Evolutionary conservation across 345 rosid genomes (phyloP).

Genomic region (Lumnitzera littorea): DNA sequence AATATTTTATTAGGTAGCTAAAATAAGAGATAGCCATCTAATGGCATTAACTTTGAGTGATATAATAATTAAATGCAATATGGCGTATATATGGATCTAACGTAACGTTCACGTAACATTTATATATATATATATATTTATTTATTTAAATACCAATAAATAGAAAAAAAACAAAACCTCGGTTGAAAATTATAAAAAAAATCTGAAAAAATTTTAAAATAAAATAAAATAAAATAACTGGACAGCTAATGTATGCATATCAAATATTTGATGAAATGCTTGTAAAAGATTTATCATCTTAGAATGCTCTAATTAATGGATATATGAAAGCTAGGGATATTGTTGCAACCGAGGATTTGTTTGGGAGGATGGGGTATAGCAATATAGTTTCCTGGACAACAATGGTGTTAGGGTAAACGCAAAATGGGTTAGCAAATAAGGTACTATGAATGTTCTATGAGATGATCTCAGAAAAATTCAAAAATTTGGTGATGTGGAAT

Average conservation of each 20-base stretch:
- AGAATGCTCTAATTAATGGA: slow-evolving; percentile 39
- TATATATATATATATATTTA: too few relatives aligned
- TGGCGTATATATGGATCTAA: too few relatives aligned
- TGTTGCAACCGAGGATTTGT: slow-evolving; percentile 18
- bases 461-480: slow-evolving; percentile 20
- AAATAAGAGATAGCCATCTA: too few relatives aligned
- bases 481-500: slow-evolving; percentile 42
- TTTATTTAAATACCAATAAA: too few relatives aligned
- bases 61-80: too few relatives aligned
- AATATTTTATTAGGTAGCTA: too few relatives aligned
- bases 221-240: slow-evolving; percentile 1
- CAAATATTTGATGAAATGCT: slow-evolving; percentile 44
- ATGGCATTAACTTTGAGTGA: too few relatives aligned
- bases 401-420: slow-evolving; percentile 33
- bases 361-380: slow-evolving; percentile 23
- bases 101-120: too few relatives aligned
- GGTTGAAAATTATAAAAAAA: too few relatives aligned
- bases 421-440: slow-evolving; percentile 23
- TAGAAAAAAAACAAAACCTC: too few relatives aligned
- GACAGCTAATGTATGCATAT: slow-evolving; percentile 28
- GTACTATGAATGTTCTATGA: slow-evolving; percentile 27
- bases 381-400: slow-evolving; percentile 42
- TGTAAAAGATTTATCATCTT: slow-evolving; percentile 31
- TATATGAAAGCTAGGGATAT: slow-evolving; percentile 24
- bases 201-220: too few relatives aligned